Evolutionary conservation across 768 basidiomycete genomes (phyloP), one percentile per base, ranked within the genome.

Genomic region (Mycena alexandri): DNA sequence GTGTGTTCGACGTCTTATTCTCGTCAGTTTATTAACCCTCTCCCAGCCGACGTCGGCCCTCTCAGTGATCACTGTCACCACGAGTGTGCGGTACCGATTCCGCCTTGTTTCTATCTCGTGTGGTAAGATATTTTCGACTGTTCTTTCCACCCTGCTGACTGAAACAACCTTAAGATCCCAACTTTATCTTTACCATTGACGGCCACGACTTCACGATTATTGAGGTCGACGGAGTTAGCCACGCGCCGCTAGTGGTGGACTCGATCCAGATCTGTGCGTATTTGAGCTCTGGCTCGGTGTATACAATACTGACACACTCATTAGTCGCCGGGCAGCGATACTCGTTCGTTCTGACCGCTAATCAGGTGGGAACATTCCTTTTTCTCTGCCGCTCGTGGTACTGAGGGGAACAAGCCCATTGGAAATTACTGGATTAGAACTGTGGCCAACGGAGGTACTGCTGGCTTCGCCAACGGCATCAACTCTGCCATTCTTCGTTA

Each of bases 51-150:
- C 64, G 2, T 71, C 76, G 2, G 71, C 78, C 2, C 77, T 88
- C 25, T 70, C 87, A 0, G 80, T 88, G 3, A 75, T 89, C 64
- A 77, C 78, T 41, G 86, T 90, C 22, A 50, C 72, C 5, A 64
- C 57, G 0, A 80, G 81, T 14, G 75, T 73, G 48, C 79, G 86
- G 6, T 89, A 89, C 68, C 83, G 89, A 7, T 85, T 90, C 76
- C 83, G 89, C 5, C 42, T 90, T 2, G 67, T 90, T 34, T 77
- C 80, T 12, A 80, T 84, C 12, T 85, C 87, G 22, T 90, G 89
- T 71, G 80, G 83, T 56, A 80, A 29, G 29, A 29, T 29, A 29
- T 29, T 6, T 29, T 29, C 84, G 2, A 75, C 19, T 33, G 2
- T 79, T 65, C 84, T 75, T 61, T 9, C 38, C 14, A 2, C 38